Evolutionary conservation across 345 rosid species (phyloP).

Genomic region (Jatropha curcas): DNA sequence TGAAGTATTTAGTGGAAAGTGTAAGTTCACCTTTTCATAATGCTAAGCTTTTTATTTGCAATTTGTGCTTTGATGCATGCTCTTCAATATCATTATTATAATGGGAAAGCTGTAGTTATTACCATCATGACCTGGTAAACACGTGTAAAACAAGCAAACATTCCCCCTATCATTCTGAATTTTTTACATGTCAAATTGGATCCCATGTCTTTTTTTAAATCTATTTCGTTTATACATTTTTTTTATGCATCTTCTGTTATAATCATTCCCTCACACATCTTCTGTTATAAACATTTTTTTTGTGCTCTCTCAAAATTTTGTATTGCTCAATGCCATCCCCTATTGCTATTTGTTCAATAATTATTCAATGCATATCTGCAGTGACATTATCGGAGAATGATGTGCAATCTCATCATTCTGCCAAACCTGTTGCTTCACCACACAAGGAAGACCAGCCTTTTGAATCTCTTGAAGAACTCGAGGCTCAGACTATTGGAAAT

Average conservation of each 20-base stretch:
- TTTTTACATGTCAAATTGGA: neutral
- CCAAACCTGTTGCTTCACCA: slow-evolving; percentile 41
- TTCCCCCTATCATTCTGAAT: neutral
- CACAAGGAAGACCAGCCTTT: slow-evolving; percentile 66
- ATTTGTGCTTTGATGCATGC: neutral
- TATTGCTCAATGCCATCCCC: neutral
- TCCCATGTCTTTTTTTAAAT: neutral
- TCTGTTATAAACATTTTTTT: too few species aligned
- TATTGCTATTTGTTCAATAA: slow-evolving; percentile 2
- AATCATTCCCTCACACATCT: too few species aligned
- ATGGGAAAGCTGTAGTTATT: neutral
- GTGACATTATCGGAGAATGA: slow-evolving; percentile 57
- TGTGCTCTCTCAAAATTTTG: neutral
- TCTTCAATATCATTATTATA: slow-evolving; percentile 2
- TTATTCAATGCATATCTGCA: slow-evolving; percentile 28
- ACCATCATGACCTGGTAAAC: too few species aligned
- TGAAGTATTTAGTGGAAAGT: slow-evolving; percentile 65
- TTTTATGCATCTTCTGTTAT: neutral
- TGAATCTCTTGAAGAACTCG: slow-evolving; percentile 81
- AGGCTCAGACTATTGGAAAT: slow-evolving; percentile 87
- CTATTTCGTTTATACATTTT: neutral
- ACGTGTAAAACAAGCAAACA: neutral
- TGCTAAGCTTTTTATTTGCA: neutral
- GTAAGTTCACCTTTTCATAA: slow-evolving; percentile 40
- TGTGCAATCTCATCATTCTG: slow-evolving; percentile 39